Evolutionary conservation across 305 asterid genomes (phyloP).

Genomic region (Fraxinus baroniana): DNA sequence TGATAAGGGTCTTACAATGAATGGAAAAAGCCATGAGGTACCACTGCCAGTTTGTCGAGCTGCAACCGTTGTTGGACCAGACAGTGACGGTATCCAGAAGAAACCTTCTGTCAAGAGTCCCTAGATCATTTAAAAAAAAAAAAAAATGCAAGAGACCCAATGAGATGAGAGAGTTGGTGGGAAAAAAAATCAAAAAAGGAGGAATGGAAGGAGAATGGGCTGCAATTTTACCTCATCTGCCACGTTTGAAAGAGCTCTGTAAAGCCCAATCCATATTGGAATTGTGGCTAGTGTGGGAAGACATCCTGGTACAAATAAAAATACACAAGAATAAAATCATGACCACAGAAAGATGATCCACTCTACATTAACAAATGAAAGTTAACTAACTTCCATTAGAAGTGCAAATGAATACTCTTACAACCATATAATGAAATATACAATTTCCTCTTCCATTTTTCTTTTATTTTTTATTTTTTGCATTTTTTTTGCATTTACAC

Average conservation of each 20-base stretch:
- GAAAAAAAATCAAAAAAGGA: background rate
- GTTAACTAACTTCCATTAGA: conserved; percentile 10
- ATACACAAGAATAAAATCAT: conserved; percentile 8
- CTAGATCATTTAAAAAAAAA: conserved; percentile 31
- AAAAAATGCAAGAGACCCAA: conserved; percentile 21
- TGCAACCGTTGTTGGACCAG: conserved; percentile 94
- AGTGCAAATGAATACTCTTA: background rate
- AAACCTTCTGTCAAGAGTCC: conserved; percentile 96
- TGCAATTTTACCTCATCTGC: conserved; percentile 79
- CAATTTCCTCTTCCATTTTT: background rate
- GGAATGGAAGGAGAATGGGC: background rate
- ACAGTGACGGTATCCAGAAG: conserved; percentile 97
- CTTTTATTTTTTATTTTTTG: background rate
- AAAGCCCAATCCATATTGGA: conserved; percentile 98
- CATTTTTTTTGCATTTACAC: background rate
- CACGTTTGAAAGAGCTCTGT: conserved; percentile 96
- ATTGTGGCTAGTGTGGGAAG: conserved; percentile 98
- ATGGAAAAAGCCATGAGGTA: conserved; percentile 95
- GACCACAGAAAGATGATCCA: conserved; percentile 3
- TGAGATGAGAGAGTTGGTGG: background rate
- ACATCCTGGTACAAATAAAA: conserved; percentile 60
- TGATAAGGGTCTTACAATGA: conserved; percentile 57
- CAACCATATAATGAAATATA: background rate
- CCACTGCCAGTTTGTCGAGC: conserved; percentile 93
- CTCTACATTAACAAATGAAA: conserved; percentile 8